These are phyloP conservation scores for Saccharomycopsis javanensis DNA, from an alignment of 805 yeast genomes.

Conservation along the genomic window DNA sequence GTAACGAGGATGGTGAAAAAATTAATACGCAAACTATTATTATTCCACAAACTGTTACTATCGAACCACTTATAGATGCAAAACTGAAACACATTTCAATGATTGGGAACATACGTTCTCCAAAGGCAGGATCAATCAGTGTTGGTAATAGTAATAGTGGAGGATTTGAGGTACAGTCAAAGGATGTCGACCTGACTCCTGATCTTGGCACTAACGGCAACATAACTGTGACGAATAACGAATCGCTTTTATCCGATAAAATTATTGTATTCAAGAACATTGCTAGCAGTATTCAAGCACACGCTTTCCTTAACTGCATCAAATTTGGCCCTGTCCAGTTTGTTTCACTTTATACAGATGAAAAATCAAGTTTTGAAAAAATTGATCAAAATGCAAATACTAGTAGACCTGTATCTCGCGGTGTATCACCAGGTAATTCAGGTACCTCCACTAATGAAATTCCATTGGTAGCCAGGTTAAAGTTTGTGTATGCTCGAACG, in stretches of 20 bases:
- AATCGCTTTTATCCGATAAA: slow-evolving; percentile 9
- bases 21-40: background rate
- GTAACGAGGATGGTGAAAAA: background rate
- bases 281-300: slow-evolving; percentile 6
- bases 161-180: background rate
- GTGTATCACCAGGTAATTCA: background rate
- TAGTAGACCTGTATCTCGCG: background rate
- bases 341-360: background rate
- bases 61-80: background rate
- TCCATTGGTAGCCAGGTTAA: slow-evolving; percentile 7
- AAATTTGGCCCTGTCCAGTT: slow-evolving; percentile 20
- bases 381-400: background rate
- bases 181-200: background rate
- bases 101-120: background rate
- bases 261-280: slow-evolving; percentile 13
- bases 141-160: background rate
- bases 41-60: background rate
- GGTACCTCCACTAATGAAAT: background rate
- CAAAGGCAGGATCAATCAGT: background rate
- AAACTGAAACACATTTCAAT: background rate
- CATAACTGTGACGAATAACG: background rate
- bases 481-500: slow-evolving; percentile 16
- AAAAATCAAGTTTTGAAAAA: background rate
- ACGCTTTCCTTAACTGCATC: slow-evolving; percentile 17
- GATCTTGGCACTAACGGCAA: background rate